Conservation (phyloP, 1,284 basidiomycete species). For the Cystobasidium pallidum region DNA sequence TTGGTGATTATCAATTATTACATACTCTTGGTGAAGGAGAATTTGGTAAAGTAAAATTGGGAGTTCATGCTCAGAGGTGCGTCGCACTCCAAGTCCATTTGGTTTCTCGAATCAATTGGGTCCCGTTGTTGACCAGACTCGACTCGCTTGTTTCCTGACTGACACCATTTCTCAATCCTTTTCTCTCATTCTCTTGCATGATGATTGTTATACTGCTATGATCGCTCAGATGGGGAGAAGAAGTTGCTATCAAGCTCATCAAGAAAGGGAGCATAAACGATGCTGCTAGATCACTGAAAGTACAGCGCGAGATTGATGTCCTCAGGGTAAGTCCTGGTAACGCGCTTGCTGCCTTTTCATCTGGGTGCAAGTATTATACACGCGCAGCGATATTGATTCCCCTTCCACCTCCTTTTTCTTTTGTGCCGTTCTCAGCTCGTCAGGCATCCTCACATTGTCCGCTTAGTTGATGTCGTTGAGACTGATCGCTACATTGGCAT, state of each 20-base stretch:
- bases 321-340: conserved; percentile 72
- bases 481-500: conserved; percentile 99
- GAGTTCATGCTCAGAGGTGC: conserved; percentile 61
- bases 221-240: conserved; percentile 75
- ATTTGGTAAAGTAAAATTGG: conserved; percentile 99
- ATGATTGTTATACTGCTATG: too few species aligned
- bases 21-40: conserved; percentile 99
- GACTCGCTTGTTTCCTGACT: too few species aligned
- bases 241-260: conserved; percentile 99
- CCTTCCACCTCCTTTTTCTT: too few species aligned
- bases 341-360: background rate
- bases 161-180: too few species aligned
- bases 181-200: too few species aligned
- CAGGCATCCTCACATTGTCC: conserved; percentile 97
- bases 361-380: background rate
- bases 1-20: conserved; percentile 90
- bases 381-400: too few species aligned
- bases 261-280: conserved; percentile 77
- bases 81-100: too few species aligned
- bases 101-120: too few species aligned
- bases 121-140: too few species aligned
- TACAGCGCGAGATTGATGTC: conserved; percentile 96
- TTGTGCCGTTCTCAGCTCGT: conserved; percentile 66
- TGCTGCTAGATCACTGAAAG: conserved; percentile 85
- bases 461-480: conserved; percentile 97